Conservation (phyloP, 2,329 filamentous ascomycete genomes). For the Aureobasidium sp. region DNA sequence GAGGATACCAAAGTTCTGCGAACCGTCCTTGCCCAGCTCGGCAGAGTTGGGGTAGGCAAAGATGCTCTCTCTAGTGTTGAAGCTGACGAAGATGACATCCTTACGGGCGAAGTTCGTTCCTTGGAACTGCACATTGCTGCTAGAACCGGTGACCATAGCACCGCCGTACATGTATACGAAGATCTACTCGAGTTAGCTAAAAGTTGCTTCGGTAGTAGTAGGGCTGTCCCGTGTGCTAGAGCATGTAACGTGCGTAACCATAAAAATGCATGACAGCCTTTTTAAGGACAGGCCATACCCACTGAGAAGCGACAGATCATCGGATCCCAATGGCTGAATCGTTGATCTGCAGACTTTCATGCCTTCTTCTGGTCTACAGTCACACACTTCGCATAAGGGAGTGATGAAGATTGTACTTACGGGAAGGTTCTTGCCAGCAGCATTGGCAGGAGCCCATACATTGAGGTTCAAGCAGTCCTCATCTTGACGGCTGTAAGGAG, state of each 20-base stretch:
- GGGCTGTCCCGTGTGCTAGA: no score
- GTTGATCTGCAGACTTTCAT: no score
- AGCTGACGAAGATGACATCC: conserved; percentile 9
- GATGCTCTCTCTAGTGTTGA: conserved; percentile 11
- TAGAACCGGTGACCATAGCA: conserved; percentile 13
- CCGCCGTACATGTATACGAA: conserved; percentile 11
- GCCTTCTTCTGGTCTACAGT: no score
- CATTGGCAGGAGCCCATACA: conserved; percentile 1
- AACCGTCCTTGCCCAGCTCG: conserved; percentile 4
- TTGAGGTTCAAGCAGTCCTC: conserved; percentile 11
- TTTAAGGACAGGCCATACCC: no score
- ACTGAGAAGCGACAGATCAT: no score
- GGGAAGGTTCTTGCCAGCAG: neutral
- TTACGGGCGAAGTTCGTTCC: conserved; percentile 9
- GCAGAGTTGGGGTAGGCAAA: conserved; percentile 9
- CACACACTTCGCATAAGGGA: no score
- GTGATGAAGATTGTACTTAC: neutral
- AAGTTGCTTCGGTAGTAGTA: no score
- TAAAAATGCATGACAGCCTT: no score
- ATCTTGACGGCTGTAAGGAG: conserved; percentile 16
- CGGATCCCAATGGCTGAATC: no score
- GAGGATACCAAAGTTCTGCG: conserved; percentile 11
- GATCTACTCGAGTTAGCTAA: neutral
- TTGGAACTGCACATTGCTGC: conserved; percentile 20
- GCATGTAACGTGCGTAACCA: no score